These are phyloP conservation scores for Warburgia ugandensis DNA, from an alignment of 164 flowering plant species.

Conservation along the genomic window DNA sequence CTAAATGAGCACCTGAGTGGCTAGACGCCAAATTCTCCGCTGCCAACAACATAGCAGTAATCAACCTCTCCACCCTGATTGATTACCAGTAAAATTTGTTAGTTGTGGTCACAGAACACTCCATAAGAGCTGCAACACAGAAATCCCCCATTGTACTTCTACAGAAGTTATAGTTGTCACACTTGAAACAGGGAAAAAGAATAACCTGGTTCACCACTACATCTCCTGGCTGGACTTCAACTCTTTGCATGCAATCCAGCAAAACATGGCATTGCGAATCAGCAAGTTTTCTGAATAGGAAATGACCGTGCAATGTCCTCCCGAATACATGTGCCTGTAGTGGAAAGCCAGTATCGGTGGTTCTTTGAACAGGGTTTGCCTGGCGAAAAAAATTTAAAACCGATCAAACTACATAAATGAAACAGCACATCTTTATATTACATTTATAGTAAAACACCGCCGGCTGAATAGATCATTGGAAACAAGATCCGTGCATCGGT, in stretches of 20 bases:
- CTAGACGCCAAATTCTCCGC: constrained; percentile 95
- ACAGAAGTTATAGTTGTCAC: not conserved
- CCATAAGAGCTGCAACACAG: not conserved
- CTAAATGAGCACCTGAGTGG: constrained; percentile 59
- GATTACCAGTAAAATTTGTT: constrained; percentile 6
- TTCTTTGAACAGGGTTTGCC: no score
- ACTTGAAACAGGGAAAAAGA: not conserved
- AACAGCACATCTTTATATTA: no score
- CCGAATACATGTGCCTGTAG: constrained; percentile 89
- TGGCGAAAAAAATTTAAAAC: no score
- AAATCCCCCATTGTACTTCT: no score
- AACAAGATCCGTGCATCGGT: constrained; percentile 62
- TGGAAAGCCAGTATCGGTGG: no score
- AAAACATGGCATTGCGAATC: constrained; percentile 88
- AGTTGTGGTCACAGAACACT: not conserved
- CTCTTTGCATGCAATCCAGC: constrained; percentile 95
- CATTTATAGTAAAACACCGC: no score
- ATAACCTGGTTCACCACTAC: constrained; percentile 79
- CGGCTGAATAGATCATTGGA: no score
- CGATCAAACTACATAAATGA: no score
- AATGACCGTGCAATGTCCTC: constrained; percentile 80
- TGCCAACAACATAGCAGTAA: constrained; percentile 95
- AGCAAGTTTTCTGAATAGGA: constrained; percentile 90
- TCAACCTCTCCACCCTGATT: constrained; percentile 97
- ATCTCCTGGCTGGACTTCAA: constrained; percentile 86